A percentile compares a stretch with the other conserved stretches of the same genome.
Evolutionary conservation across 2,329 filamentous ascomycete species (phyloP).

Genomic region (Fusarium aywerte): DNA sequence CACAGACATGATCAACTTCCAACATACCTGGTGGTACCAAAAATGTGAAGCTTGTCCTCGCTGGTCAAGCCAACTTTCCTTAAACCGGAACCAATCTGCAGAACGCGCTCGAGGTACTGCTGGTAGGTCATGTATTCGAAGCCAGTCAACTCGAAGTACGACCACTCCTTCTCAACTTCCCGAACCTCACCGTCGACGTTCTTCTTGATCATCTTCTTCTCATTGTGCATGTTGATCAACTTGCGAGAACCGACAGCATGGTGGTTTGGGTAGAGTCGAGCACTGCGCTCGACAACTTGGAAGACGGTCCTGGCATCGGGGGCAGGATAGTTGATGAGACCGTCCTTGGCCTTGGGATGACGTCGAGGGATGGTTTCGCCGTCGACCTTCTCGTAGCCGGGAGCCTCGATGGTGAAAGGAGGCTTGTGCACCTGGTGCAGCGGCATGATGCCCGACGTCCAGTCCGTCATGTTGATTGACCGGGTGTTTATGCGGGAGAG

Average conservation of each 20-base stretch:
- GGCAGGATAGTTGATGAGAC: constrained; percentile 72
- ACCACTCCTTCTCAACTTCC: constrained; percentile 91
- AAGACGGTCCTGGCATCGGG: constrained; percentile 80
- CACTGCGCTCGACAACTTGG: constrained; percentile 79
- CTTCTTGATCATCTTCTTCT: constrained; percentile 92
- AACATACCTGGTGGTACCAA: constrained; percentile 80
- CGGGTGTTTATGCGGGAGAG: constrained; percentile 29
- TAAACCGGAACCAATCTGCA: constrained; percentile 77
- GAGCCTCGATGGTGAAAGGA: constrained; percentile 79
- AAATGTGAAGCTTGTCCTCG: constrained; percentile 79
- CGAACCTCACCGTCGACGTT: constrained; percentile 81
- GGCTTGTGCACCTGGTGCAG: constrained; percentile 72
- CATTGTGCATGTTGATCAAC: constrained; percentile 80
- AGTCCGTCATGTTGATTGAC: constrained; percentile 46
- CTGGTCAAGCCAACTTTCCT: constrained; percentile 77
- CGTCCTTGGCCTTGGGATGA: constrained; percentile 76
- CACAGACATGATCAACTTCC: background rate
- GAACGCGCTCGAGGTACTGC: constrained; percentile 77
- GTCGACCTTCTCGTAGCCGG: constrained; percentile 73
- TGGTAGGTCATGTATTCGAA: constrained; percentile 82
- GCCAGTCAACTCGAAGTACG: constrained; percentile 83
- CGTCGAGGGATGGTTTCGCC: constrained; percentile 89
- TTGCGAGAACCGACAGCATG: constrained; percentile 76
- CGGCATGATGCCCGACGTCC: constrained; percentile 60
- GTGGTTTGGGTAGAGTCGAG: constrained; percentile 69